These are phyloP conservation scores for Canavalia gladiata DNA, from an alignment of 306 rosid genomes.

Conservation along the genomic window DNA sequence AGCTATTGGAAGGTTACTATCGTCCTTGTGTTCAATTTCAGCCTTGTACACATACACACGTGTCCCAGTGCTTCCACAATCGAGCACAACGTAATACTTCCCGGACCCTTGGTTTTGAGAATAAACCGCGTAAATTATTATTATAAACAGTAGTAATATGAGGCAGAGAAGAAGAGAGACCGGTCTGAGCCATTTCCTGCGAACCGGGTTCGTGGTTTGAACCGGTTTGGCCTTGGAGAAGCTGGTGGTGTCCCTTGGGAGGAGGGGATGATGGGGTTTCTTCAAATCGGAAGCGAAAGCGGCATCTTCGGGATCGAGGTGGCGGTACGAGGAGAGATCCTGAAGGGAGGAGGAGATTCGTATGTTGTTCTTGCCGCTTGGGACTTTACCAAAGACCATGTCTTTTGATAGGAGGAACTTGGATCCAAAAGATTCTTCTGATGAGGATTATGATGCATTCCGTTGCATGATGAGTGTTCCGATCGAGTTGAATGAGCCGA, in stretches of 20 bases:
- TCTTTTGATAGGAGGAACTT: neutral
- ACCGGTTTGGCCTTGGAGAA: slow-evolving; percentile 73
- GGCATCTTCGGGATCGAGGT: slow-evolving; percentile 49
- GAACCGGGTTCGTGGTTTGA: slow-evolving; percentile 53
- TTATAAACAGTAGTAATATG: slow-evolving; percentile 50
- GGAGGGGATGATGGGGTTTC: slow-evolving; percentile 49
- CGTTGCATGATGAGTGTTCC: too few species aligned
- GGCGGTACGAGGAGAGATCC: slow-evolving; percentile 78
- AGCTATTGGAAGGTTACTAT: slow-evolving; percentile 64
- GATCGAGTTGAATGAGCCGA: too few species aligned
- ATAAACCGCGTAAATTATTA: slow-evolving; percentile 63
- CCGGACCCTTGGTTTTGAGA: slow-evolving; percentile 62
- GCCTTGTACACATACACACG: slow-evolving; percentile 83
- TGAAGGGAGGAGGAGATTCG: slow-evolving; percentile 88
- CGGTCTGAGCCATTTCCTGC: slow-evolving; percentile 60
- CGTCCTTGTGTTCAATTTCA: slow-evolving; percentile 46
- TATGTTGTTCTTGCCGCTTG: slow-evolving; percentile 54
- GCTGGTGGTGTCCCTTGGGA: slow-evolving; percentile 59
- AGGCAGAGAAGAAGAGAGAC: slow-evolving; percentile 53
- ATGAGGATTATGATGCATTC: too few species aligned
- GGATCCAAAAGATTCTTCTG: neutral
- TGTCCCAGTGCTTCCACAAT: slow-evolving; percentile 94
- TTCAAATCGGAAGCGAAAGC: slow-evolving; percentile 19
- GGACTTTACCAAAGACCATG: slow-evolving; percentile 69
- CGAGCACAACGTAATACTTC: slow-evolving; percentile 83